These are phyloP conservation scores for Hansenula lynferdii DNA, from an alignment of 1,139 yeast genomes.

Conservation along the genomic window DNA sequence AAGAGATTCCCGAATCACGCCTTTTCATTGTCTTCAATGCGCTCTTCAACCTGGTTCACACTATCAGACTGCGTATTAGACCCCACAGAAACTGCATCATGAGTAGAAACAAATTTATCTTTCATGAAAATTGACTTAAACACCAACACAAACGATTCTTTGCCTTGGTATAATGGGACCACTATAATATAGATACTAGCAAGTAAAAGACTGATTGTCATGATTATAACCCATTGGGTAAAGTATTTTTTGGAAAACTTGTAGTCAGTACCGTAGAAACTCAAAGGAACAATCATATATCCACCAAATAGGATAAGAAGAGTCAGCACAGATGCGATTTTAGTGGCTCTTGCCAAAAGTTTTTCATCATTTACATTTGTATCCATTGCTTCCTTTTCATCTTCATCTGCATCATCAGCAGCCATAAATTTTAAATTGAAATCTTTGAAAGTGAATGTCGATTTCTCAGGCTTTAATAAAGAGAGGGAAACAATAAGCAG, in stretches of 20 bases:
- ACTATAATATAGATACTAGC: slow-evolving; percentile 32
- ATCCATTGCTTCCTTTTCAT: slow-evolving; percentile 25
- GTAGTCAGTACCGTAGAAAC: slow-evolving; percentile 29
- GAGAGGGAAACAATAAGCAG: slow-evolving; percentile 26
- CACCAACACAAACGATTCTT: background rate
- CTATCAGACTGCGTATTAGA: too few relatives aligned
- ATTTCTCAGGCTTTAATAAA: slow-evolving; percentile 28
- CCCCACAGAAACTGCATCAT: too few relatives aligned
- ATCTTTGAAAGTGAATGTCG: too few relatives aligned
- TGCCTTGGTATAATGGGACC: slow-evolving; percentile 32
- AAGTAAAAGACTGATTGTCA: slow-evolving; percentile 29
- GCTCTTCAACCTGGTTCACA: too few relatives aligned
- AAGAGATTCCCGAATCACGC: too few relatives aligned
- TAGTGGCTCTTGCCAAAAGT: slow-evolving; percentile 24
- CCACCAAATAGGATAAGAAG: slow-evolving; percentile 26
- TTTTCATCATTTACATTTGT: slow-evolving; percentile 21
- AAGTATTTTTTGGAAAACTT: slow-evolving; percentile 30
- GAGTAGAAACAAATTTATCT: background rate
- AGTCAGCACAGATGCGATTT: slow-evolving; percentile 23
- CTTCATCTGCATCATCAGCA: slow-evolving; percentile 33
- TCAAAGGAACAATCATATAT: slow-evolving; percentile 27
- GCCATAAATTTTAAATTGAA: too few relatives aligned
- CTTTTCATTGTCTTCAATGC: too few relatives aligned
- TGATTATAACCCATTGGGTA: slow-evolving; percentile 29
- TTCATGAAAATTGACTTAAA: background rate